Evolutionary conservation across 2,329 filamentous ascomycete genomes (phyloP).

Genomic region (Escovopsis sp.): DNA sequence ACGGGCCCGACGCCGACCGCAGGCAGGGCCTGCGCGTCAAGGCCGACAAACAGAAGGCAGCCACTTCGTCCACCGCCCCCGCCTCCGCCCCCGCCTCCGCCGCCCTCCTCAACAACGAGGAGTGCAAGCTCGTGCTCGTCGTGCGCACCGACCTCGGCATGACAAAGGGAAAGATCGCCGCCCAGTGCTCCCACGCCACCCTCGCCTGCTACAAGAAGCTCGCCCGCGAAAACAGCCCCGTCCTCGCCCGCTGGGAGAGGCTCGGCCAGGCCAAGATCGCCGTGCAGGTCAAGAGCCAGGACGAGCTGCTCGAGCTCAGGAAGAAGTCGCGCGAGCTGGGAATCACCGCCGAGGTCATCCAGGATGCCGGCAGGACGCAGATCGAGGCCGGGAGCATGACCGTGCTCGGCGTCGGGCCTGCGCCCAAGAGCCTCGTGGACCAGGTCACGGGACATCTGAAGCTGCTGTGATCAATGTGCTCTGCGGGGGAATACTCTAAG

Average conservation of each 20-base stretch:
- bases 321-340: slow-evolving; percentile 71
- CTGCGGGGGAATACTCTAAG: too few relatives aligned
- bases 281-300: slow-evolving; percentile 74
- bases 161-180: slow-evolving; percentile 97
- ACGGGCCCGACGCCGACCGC: slow-evolving; percentile 43
- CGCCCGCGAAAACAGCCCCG: slow-evolving; percentile 38
- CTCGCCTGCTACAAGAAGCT: slow-evolving; percentile 92
- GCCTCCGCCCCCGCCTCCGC: slow-evolving; percentile 13
- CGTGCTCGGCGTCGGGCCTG: slow-evolving; percentile 71
- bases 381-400: slow-evolving; percentile 88
- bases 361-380: slow-evolving; percentile 93
- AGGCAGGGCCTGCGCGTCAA: slow-evolving; percentile 37
- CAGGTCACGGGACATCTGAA: slow-evolving; percentile 74
- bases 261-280: slow-evolving; percentile 88
- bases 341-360: slow-evolving; percentile 76
- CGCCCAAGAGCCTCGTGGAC: slow-evolving; percentile 76
- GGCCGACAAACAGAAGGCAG: slow-evolving; percentile 28
- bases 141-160: slow-evolving; percentile 92
- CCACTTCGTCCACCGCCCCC: slow-evolving; percentile 18
- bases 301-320: slow-evolving; percentile 60
- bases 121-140: slow-evolving; percentile 88
- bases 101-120: slow-evolving; percentile 51
- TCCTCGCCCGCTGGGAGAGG: slow-evolving; percentile 75
- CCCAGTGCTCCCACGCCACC: slow-evolving; percentile 90
- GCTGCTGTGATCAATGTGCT: slow-evolving; percentile 42